Percentiles rank a stretch among this genome's conserved stretches.
phyloP scores from a whole-genome alignment of 1,284 basidiomycete species.

The Cystobasidium pallidum region DNA sequence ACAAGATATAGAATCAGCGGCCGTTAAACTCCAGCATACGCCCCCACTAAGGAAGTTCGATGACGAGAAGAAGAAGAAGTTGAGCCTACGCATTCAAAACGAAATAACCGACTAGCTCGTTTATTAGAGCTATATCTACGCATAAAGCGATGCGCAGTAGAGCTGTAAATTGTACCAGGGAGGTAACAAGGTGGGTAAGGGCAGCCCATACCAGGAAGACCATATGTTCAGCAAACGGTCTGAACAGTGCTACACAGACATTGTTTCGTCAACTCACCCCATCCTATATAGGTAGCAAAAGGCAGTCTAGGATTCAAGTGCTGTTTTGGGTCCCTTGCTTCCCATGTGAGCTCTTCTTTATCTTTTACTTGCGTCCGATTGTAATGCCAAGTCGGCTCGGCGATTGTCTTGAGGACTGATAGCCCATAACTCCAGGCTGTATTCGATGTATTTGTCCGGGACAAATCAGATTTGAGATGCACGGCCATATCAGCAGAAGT shows the following conservation, averaged over 20 bases:
- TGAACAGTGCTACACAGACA: no score
- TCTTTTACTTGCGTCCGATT: not conserved
- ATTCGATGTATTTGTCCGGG: no score
- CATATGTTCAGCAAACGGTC: no score
- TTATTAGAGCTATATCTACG: conserved; percentile 26
- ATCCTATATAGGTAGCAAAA: conserved; percentile 28
- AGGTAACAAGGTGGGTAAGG: no score
- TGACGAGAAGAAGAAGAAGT: no score
- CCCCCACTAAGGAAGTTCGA: no score
- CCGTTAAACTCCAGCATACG: no score
- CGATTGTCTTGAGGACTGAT: conserved; percentile 17
- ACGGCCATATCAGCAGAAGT: no score
- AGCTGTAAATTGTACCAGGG: no score
- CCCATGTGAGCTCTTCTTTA: not conserved
- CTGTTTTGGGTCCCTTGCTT: not conserved
- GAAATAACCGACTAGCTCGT: conserved; percentile 25
- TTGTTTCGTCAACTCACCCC: conserved; percentile 8
- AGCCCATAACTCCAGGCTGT: conserved; percentile 14
- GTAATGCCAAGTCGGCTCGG: conserved; percentile 19
- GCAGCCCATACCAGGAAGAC: no score
- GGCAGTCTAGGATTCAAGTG: conserved; percentile 14
- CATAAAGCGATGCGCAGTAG: conserved; percentile 18
- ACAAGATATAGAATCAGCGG: not conserved
- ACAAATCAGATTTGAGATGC: no score
- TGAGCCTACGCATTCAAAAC: conserved; percentile 16